Evolutionary conservation across 1,284 basidiomycete species (phyloP).

Genomic region (Sanghuangporus weigelae): DNA sequence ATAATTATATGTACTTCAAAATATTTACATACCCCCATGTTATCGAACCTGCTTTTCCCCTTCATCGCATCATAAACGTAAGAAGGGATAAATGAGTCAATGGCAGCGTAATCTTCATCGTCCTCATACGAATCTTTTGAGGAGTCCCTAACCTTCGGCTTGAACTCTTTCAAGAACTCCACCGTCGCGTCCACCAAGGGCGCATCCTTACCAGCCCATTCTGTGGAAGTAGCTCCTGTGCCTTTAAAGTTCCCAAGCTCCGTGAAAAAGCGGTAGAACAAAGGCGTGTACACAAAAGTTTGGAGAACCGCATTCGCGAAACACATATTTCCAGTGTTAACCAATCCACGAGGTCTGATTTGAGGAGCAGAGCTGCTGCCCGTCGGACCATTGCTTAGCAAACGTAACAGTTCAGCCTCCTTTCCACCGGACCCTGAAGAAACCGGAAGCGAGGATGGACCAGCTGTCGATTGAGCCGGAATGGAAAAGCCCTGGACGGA

Average conservation of each 20-base stretch:
- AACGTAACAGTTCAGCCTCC: constrained; percentile 49
- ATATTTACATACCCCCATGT: constrained; percentile 68
- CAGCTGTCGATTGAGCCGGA: constrained; percentile 35
- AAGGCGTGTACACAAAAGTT: constrained; percentile 83
- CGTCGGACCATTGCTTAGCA: constrained; percentile 48
- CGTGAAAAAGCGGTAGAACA: constrained; percentile 78
- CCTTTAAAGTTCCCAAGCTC: constrained; percentile 58
- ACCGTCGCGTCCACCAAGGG: constrained; percentile 84
- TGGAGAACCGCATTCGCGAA: constrained; percentile 96
- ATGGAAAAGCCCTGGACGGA: constrained; percentile 65
- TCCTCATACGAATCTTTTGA: constrained; percentile 32
- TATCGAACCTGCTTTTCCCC: constrained; percentile 90
- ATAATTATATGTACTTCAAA: constrained; percentile 9
- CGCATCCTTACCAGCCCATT: constrained; percentile 46
- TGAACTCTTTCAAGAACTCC: constrained; percentile 80
- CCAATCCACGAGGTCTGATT: constrained; percentile 74
- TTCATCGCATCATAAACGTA: constrained; percentile 96
- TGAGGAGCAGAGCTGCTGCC: constrained; percentile 29
- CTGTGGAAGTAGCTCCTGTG: constrained; percentile 27
- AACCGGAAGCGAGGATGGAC: constrained; percentile 23
- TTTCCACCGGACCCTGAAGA: constrained; percentile 31
- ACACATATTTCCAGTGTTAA: constrained; percentile 97
- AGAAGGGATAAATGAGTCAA: constrained; percentile 80
- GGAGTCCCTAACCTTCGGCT: constrained; percentile 34
- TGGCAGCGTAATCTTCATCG: constrained; percentile 33